phyloP scores from a whole-genome alignment of 306 rosid genomes.

The Corylus americana region DNA sequence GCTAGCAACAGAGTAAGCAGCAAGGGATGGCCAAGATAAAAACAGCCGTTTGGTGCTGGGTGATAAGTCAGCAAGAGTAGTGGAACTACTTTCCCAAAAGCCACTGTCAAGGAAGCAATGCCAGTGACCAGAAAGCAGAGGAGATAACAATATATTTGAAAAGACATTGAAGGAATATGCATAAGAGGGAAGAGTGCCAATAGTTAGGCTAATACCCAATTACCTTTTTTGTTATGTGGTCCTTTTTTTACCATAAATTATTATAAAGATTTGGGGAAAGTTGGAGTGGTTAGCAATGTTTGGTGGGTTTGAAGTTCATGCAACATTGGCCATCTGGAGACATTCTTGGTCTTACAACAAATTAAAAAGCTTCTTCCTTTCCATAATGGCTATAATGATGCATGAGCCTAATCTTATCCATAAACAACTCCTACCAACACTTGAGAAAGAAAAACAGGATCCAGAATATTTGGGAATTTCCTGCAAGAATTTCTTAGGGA shows the following conservation, averaged over 20 bases:
- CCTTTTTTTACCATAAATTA: neutral
- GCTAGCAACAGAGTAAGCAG: slow-evolving; percentile 23
- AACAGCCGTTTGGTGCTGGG: slow-evolving; percentile 29
- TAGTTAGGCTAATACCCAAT: neutral
- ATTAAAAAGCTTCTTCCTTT: neutral
- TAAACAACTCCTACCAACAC: neutral
- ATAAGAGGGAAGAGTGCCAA: neutral
- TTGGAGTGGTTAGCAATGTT: slow-evolving; percentile 38
- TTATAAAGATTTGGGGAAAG: neutral
- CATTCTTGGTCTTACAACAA: slow-evolving; percentile 14
- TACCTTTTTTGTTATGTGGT: neutral
- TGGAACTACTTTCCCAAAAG: neutral
- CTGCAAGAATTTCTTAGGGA: no score
- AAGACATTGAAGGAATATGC: neutral
- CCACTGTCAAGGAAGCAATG: neutral
- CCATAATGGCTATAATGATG: slow-evolving; percentile 4
- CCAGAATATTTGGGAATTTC: no score
- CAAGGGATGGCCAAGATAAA: slow-evolving; percentile 34
- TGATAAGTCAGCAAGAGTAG: neutral
- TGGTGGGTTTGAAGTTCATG: slow-evolving; percentile 28
- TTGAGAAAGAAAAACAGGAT: no score
- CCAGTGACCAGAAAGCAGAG: neutral
- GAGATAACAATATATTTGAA: neutral
- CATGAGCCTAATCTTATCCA: neutral
- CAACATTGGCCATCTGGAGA: neutral